Percentiles rank a stretch among this genome's conserved stretches.
Evolutionary conservation across 148 eudicot species (phyloP).

Genomic region (Polygonum maritimum): DNA sequence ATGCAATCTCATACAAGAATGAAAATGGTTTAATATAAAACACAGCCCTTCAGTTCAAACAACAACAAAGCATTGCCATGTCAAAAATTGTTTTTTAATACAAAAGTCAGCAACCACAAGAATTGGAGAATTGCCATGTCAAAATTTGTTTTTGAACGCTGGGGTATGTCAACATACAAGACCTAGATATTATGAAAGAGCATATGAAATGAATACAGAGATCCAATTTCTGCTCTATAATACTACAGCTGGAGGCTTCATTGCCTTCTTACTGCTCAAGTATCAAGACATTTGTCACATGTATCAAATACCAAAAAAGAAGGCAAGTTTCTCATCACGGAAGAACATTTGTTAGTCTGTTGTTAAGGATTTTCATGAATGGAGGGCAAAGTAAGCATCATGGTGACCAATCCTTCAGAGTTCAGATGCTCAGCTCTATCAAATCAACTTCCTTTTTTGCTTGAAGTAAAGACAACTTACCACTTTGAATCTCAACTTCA

Average conservation of each 20-base stretch:
- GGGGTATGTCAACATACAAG: neutral
- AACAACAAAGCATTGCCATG: too few relatives aligned
- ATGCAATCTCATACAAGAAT: too few relatives aligned
- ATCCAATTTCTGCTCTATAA: neutral
- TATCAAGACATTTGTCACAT: neutral
- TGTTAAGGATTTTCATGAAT: neutral
- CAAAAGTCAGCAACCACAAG: too few relatives aligned
- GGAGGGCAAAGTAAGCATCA: neutral
- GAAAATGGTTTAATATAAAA: too few relatives aligned
- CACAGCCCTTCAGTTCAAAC: too few relatives aligned
- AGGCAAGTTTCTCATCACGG: neutral
- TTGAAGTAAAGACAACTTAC: neutral
- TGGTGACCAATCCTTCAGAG: neutral
- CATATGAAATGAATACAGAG: neutral
- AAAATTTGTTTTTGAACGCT: neutral
- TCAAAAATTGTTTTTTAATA: too few relatives aligned
- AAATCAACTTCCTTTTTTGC: neutral
- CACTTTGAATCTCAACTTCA: conserved; percentile 18
- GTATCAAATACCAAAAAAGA: neutral
- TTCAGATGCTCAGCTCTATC: neutral
- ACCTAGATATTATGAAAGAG: neutral
- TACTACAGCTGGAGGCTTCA: neutral
- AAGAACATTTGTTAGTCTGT: neutral
- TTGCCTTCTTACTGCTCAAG: neutral
- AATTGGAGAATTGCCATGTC: neutral